Base-by-base conservation (phyloP, 352 stramenopile species). In the Lagenidium giganteum region DNA sequence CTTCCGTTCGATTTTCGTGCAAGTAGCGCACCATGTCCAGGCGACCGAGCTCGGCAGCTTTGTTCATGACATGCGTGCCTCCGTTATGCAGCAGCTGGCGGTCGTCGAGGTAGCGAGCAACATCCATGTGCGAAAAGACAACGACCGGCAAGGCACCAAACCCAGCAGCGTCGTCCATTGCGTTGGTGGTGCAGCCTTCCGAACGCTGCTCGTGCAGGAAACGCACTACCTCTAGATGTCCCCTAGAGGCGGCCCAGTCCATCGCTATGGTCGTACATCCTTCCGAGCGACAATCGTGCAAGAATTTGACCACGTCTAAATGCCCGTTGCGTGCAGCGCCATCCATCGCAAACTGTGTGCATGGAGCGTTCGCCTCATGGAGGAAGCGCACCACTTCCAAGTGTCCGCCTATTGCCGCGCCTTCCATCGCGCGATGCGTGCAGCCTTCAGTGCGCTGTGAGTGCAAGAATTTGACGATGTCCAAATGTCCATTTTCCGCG, bases 351-450 rank as follows among this genome's bases (percentile, higher is more conserved):
- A 74, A 61, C 4, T 67, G 76, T 11, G 78, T 78, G 61, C 78
- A 93, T n/a, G n/a, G n/a, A n/a, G n/a, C n/a, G n/a, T n/a, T n/a
- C 43, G 67, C 70, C 57, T 91, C 81, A 35, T 89, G 70, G 14
- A 93, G 66, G 73, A 74, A 91, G 30, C 81, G 73, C 14, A 93
- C 58, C 22, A 88, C 65, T 24, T 64, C 43, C 8, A 93, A 56
- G 47, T 89, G 78, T 0, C 81, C 81, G 21, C 68, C 67, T 23
- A 75, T 59, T 40, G 81, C 81, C 0, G 81, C 78, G 44, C 76
- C 88, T 57, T 93, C 77, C 75, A 93, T 87, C n/a, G n/a, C n/a
- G n/a, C n/a, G n/a, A n/a, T n/a, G n/a, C n/a, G n/a, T n/a, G n/a
- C n/a, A n/a, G n/a, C n/a, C n/a, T n/a, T n/a, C n/a, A n/a, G n/a